Conservation (phyloP, 2,329 filamentous ascomycete genomes). For the Alternaria metachromatica region DNA sequence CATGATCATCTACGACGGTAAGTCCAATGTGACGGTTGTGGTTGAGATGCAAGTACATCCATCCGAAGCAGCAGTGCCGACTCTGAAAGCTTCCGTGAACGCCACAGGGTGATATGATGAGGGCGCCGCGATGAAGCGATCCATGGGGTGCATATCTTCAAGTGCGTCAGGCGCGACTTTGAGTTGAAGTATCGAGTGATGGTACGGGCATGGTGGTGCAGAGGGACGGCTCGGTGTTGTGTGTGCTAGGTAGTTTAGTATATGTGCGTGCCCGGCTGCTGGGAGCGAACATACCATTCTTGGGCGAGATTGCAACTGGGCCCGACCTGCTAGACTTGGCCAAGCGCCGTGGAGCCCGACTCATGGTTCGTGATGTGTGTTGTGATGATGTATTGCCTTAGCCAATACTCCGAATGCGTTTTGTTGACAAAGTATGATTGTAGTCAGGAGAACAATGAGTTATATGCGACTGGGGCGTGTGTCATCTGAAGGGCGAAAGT, state of each 20-base stretch:
- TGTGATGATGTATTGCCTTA: not conserved
- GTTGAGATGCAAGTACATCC: slow-evolving; percentile 6
- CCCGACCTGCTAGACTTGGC: not conserved
- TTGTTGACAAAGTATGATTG: not conserved
- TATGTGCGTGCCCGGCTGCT: not conserved
- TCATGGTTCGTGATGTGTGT: not conserved
- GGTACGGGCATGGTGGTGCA: not conserved
- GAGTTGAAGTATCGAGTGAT: not conserved
- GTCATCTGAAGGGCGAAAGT: not conserved
- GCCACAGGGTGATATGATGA: slow-evolving; percentile 1
- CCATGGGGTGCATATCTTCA: slow-evolving; percentile 5
- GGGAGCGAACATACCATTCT: not conserved
- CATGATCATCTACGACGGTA: not conserved
- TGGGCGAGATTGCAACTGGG: not conserved
- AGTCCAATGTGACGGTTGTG: not conserved
- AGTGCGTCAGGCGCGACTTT: not conserved
- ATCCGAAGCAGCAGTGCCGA: slow-evolving; percentile 8
- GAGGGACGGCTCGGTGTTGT: not conserved
- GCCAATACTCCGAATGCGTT: not conserved
- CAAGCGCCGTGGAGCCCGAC: not conserved
- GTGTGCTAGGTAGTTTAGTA: not conserved
- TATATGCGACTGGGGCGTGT: not conserved
- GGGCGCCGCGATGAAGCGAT: slow-evolving; percentile 4
- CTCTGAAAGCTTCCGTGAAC: not conserved
- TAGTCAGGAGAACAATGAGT: not conserved